These are phyloP conservation scores for Aspergillus panamensis DNA, from an alignment of 495 filamentous ascomycete species.

Conservation along the genomic window DNA sequence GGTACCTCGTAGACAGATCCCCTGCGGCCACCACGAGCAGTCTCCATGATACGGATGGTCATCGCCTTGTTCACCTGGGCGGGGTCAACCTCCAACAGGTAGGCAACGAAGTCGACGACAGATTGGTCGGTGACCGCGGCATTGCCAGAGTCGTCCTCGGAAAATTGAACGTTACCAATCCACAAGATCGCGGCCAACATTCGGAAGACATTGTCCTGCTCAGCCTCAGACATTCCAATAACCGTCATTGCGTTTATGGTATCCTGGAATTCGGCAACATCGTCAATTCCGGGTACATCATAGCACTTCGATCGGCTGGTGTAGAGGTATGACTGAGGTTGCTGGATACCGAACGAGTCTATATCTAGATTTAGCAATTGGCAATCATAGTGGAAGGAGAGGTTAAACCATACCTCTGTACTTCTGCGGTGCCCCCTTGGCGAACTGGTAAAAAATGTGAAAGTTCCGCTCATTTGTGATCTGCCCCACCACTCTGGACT, in stretches of 20 bases:
- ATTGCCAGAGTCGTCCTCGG: constrained; percentile 85
- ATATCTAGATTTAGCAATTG: constrained; percentile 16
- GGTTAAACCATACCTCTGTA: constrained; percentile 57
- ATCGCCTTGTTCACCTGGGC: constrained; percentile 80
- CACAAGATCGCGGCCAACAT: constrained; percentile 92
- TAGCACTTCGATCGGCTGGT: constrained; percentile 91
- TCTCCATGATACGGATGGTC: constrained; percentile 85
- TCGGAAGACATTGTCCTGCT: constrained; percentile 96
- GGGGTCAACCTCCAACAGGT: constrained; percentile 84
- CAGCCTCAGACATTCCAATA: constrained; percentile 81
- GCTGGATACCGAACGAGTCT: constrained; percentile 82
- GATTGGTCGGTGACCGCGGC: constrained; percentile 81
- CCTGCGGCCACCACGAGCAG: constrained; percentile 73
- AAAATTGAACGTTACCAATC: constrained; percentile 89
- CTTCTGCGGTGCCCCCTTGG: constrained; percentile 83
- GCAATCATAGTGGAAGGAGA: not conserved
- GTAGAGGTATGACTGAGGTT: constrained; percentile 91
- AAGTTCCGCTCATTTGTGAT: constrained; percentile 96
- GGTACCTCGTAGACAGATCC: constrained; percentile 88
- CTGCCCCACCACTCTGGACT: constrained; percentile 92
- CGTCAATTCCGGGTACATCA: constrained; percentile 90
- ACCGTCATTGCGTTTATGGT: constrained; percentile 91
- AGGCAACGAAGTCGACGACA: constrained; percentile 89
- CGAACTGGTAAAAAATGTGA: constrained; percentile 99
- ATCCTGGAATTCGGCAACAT: constrained; percentile 84